Conservation (phyloP, 2,329 filamentous ascomycete genomes). For the Amauroascus verrucosus region DNA sequence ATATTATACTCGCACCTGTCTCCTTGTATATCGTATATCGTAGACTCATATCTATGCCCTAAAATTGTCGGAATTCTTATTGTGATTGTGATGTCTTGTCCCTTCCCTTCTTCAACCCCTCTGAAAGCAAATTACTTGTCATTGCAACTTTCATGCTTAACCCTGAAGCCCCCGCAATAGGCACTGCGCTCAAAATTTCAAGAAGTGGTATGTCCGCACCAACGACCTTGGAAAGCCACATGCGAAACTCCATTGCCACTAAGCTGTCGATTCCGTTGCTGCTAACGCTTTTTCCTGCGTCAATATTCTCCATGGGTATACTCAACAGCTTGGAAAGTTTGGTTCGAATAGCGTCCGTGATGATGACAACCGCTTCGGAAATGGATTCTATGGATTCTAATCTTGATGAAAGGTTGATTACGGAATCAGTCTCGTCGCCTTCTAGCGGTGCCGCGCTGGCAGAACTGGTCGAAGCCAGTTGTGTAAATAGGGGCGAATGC, state of each 20-base stretch:
- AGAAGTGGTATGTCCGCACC: constrained; percentile 19
- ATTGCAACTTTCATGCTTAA: constrained; percentile 6
- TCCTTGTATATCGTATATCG: too few species aligned
- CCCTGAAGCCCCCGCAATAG: constrained; percentile 1
- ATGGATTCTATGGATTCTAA: constrained; percentile 4
- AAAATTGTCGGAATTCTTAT: too few species aligned
- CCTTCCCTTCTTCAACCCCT: background rate
- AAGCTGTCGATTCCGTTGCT: constrained; percentile 23
- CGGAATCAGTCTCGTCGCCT: constrained; percentile 2
- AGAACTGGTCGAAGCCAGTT: constrained; percentile 9
- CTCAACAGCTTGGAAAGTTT: constrained; percentile 10
- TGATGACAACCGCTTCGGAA: background rate
- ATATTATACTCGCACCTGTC: too few species aligned
- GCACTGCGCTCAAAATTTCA: constrained; percentile 17
- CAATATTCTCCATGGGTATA: constrained; percentile 14
- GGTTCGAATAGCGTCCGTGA: constrained; percentile 6
- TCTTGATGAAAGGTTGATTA: constrained; percentile 2
- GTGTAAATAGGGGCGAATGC: constrained; percentile 21
- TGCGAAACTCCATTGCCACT: constrained; percentile 26
- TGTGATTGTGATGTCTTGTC: background rate
- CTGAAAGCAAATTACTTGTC: constrained; percentile 5
- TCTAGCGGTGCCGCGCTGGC: background rate
- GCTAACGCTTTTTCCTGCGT: constrained; percentile 12
- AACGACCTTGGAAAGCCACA: constrained; percentile 22
- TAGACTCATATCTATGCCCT: too few species aligned